These are phyloP conservation scores for Arthromyces matolae DNA, from an alignment of 768 basidiomycete genomes.

Conservation along the genomic window DNA sequence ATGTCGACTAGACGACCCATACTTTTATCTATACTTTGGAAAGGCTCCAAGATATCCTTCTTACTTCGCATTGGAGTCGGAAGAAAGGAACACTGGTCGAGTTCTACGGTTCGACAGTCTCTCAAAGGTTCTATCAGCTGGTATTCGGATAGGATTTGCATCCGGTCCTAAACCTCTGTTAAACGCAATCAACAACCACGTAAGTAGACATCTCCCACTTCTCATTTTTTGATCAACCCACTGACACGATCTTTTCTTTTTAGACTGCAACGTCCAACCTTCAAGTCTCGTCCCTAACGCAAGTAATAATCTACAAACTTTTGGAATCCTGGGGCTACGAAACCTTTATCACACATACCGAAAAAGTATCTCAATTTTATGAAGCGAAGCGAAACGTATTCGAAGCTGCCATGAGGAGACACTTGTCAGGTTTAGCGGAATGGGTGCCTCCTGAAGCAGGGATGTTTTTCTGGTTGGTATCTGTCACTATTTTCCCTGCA, in stretches of 20 bases:
- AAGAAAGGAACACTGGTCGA: slow-evolving; percentile 59
- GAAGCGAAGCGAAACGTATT: slow-evolving; percentile 66
- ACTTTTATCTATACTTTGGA: slow-evolving; percentile 73
- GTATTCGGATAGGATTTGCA: slow-evolving; percentile 74
- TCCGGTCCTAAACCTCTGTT: slow-evolving; percentile 67
- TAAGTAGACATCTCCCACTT: slow-evolving; percentile 37
- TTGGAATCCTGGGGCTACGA: slow-evolving; percentile 67
- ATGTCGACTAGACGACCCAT: slow-evolving; percentile 63
- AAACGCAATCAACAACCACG: slow-evolving; percentile 61
- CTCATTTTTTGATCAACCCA: background rate
- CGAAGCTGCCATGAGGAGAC: slow-evolving; percentile 60
- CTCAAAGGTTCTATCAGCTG: slow-evolving; percentile 72
- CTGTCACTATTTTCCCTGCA: slow-evolving; percentile 8
- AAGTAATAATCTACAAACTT: slow-evolving; percentile 53
- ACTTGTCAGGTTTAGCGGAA: slow-evolving; percentile 70
- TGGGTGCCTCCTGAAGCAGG: slow-evolving; percentile 69
- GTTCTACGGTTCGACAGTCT: slow-evolving; percentile 86
- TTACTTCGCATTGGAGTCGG: slow-evolving; percentile 74
- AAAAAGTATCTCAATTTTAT: slow-evolving; percentile 65
- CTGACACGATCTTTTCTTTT: background rate
- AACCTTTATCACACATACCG: slow-evolving; percentile 64
- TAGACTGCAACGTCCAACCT: slow-evolving; percentile 48
- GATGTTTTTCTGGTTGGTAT: slow-evolving; percentile 81
- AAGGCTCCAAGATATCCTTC: slow-evolving; percentile 56
- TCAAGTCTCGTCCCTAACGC: slow-evolving; percentile 56